These are phyloP conservation scores for Ceratocystis papillata DNA, from an alignment of 2,329 filamentous ascomycete genomes.

Conservation along the genomic window DNA sequence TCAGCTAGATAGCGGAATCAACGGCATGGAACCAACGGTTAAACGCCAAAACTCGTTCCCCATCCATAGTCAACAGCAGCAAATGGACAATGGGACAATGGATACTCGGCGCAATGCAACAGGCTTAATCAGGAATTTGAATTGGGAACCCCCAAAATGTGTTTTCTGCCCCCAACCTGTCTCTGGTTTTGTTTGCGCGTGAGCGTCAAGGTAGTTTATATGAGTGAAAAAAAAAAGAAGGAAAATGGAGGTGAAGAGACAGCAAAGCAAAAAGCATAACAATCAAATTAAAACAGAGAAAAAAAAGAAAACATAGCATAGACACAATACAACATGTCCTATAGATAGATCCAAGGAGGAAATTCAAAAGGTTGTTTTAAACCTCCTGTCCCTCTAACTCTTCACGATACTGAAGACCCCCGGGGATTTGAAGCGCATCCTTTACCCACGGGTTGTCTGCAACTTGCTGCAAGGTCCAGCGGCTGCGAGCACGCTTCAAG, in stretches of 20 bases:
- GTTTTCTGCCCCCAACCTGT: not conserved
- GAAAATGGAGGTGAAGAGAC: slow-evolving; percentile 1
- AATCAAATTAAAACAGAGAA: slow-evolving; percentile 12
- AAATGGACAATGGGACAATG: not conserved
- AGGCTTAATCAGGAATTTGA: not conserved
- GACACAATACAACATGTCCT: slow-evolving; percentile 14
- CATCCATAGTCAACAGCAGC: not conserved
- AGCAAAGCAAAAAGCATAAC: slow-evolving; percentile 8
- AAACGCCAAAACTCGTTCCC: not conserved
- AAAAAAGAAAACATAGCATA: slow-evolving; percentile 23
- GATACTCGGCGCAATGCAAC: not conserved
- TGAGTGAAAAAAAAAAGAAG: slow-evolving; percentile 21
- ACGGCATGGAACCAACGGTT: not conserved
- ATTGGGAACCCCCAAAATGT: not conserved
- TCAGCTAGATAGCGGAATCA: not conserved
- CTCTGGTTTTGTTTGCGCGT: not conserved
- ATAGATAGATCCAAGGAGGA: slow-evolving; percentile 4
- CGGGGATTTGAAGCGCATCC: slow-evolving; percentile 58
- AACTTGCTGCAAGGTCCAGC: slow-evolving; percentile 67
- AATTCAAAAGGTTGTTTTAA: slow-evolving; percentile 17
- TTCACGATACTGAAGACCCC: slow-evolving; percentile 48
- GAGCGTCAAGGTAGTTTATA: slow-evolving; percentile 12
- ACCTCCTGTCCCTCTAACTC: slow-evolving; percentile 49
- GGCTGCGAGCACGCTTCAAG: slow-evolving; percentile 67
- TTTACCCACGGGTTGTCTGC: slow-evolving; percentile 64